Evolutionary conservation across 441 rosid genomes (phyloP).

Genomic region (Brassica balearica): DNA sequence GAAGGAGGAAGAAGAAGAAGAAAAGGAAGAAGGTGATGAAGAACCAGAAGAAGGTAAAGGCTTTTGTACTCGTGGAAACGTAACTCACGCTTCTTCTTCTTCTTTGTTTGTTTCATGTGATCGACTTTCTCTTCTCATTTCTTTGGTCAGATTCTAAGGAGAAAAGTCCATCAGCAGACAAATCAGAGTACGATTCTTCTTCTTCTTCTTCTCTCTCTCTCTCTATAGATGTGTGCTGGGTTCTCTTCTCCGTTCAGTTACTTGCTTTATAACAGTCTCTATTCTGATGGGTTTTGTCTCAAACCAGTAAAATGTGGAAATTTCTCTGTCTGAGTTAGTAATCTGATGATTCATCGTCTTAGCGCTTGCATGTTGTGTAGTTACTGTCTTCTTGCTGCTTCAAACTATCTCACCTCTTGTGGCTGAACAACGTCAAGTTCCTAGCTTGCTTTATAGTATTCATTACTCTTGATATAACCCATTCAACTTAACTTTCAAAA

Average conservation of each 20-base stretch:
- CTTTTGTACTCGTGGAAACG: constrained; percentile 15
- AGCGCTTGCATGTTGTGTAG: constrained; percentile 46
- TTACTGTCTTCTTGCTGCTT: constrained; percentile 34
- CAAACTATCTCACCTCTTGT: neutral
- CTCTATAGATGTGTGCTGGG: constrained; percentile 26
- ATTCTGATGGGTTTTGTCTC: constrained; percentile 16
- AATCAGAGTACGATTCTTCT: constrained; percentile 60
- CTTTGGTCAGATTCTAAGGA: constrained; percentile 64
- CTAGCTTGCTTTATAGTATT: too few relatives aligned
- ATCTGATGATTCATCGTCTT: constrained; percentile 16
- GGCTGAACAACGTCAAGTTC: too few relatives aligned
- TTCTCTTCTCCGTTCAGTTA: too few relatives aligned
- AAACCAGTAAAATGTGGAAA: neutral
- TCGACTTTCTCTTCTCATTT: constrained; percentile 9
- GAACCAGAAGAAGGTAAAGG: constrained; percentile 36
- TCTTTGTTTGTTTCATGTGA: constrained; percentile 42
- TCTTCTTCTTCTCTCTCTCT: constrained; percentile 10
- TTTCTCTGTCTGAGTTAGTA: constrained; percentile 21
- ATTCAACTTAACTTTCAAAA: neutral
- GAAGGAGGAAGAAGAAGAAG: constrained; percentile 19
- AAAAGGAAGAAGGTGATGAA: neutral
- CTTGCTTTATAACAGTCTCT: too few relatives aligned
- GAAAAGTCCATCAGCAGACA: constrained; percentile 59
- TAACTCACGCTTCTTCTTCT: constrained; percentile 29
- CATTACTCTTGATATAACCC: neutral